Conservation (phyloP, 805 yeast species). For the Candida railenensis region DNA sequence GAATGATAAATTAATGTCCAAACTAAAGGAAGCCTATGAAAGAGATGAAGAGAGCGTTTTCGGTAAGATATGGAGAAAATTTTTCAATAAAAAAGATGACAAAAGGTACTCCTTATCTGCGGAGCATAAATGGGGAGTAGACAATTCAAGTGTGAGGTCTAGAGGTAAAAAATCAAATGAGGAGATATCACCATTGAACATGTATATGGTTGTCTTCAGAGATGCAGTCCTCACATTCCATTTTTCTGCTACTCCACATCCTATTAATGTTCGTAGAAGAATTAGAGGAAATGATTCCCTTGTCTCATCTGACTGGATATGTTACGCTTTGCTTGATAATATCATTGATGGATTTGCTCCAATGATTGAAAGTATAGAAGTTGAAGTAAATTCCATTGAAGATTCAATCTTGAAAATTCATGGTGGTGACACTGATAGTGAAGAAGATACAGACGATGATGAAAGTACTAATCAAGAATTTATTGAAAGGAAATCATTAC, state of each 20-base stretch:
- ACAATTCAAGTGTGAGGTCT: not conserved
- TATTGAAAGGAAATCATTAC: constrained; percentile 5
- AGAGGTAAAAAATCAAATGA: constrained; percentile 33
- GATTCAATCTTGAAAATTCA: constrained; percentile 89
- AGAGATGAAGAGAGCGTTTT: constrained; percentile 16
- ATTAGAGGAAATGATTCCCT: constrained; percentile 86
- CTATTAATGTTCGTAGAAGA: constrained; percentile 91
- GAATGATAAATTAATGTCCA: constrained; percentile 37
- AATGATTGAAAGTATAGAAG: constrained; percentile 89
- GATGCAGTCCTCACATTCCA: constrained; percentile 93
- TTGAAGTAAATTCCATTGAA: constrained; percentile 92
- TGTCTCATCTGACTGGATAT: constrained; percentile 94
- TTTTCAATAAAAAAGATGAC: constrained; percentile 4
- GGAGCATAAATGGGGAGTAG: constrained; percentile 19
- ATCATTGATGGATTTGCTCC: constrained; percentile 98
- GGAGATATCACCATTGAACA: constrained; percentile 84
- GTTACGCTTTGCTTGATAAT: constrained; percentile 94
- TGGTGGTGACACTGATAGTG: constrained; percentile 52
- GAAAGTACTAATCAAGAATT: constrained; percentile 7
- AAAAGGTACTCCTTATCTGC: constrained; percentile 4
- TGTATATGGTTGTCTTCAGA: constrained; percentile 88
- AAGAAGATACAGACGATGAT: constrained; percentile 22
- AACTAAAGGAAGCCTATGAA: constrained; percentile 37
- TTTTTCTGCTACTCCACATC: constrained; percentile 93
- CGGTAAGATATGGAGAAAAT: constrained; percentile 15